phyloP scores from a whole-genome alignment of 768 basidiomycete genomes.

The Xerocomus brunneocitrinus region DNA sequence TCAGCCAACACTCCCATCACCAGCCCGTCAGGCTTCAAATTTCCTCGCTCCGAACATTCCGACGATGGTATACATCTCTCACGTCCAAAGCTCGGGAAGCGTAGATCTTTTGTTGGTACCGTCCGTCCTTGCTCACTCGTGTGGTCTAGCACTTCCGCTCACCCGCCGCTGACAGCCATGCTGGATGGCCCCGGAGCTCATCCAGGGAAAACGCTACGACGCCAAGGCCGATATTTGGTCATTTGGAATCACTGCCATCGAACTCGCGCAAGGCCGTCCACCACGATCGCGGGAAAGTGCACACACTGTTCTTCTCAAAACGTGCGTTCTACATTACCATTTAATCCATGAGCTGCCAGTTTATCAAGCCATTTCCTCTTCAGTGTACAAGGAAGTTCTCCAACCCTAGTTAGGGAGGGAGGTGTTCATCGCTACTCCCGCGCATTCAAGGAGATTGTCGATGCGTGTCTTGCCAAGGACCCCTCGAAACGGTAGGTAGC shows the following conservation, averaged over 20 bases:
- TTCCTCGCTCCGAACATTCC: conserved; percentile 9
- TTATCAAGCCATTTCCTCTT: conserved; percentile 1
- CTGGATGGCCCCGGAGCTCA: conserved; percentile 97
- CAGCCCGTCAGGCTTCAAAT: conserved; percentile 32
- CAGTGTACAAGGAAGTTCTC: conserved; percentile 74
- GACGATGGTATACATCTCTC: conserved; percentile 1
- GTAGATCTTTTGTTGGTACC: conserved; percentile 91
- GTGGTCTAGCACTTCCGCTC: not conserved
- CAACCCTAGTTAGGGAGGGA: conserved; percentile 68
- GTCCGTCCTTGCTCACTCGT: conserved; percentile 35
- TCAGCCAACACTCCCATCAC: conserved; percentile 24
- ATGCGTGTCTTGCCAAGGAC: conserved; percentile 80
- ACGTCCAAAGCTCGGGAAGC: conserved; percentile 59
- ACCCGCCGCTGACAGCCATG: conserved; percentile 51
- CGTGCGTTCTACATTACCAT: conserved; percentile 37
- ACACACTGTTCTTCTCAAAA: conserved; percentile 69
- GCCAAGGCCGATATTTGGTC: conserved; percentile 93
- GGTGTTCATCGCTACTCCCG: conserved; percentile 74
- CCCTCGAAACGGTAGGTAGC: conserved; percentile 60
- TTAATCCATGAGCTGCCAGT: not conserved
- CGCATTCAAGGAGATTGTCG: conserved; percentile 78
- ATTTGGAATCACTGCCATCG: conserved; percentile 92
- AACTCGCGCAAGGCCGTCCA: conserved; percentile 81
- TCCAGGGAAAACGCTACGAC: conserved; percentile 81
- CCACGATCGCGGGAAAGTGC: conserved; percentile 78